Base-by-base conservation (phyloP, 1,284 basidiomycete genomes). In the Ceratobasidium sp. region DNA sequence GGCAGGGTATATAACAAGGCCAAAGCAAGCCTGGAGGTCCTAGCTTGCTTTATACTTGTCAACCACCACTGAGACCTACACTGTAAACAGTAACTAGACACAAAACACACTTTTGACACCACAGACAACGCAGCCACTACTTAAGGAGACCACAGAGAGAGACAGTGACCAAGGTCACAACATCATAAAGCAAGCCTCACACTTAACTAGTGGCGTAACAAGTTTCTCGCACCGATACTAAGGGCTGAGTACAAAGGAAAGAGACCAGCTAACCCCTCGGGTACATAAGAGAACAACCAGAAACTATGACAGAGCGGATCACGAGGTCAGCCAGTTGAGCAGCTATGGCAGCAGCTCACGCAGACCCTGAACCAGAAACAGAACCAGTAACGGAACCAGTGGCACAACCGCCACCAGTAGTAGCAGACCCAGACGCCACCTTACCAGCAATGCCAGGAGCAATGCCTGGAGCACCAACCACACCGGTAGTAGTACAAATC, bases 131-230 rank as follows among this genome's bases (percentile, higher is more conserved):
- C 9, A 49, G 46, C 46, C 46, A 49, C 46, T 49, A 49, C 46
- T 49, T 55, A 55, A n/a, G 53, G n/a, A 55, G n/a, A 9, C n/a
- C 53, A 3, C 7, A 55, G n/a, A 55, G 3, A n/a, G 20, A n/a
- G n/a, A n/a, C n/a, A 55, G 53, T n/a, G 53, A 55, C 10, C 26
- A 0, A 18, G 7, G 26, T 60, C 56, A 13, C 26, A 3, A 60
- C 56, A 33, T 60, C 33, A 60, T 60, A 60, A 60, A 60, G 26
- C 56, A 60, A 60, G 28, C 56, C 33, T 60, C 56, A 33, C 56
- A 60, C 56, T 60, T 33, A 60, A 60, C 26, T 60, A 60, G 56
- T 60, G 56, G 56, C 53, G 18, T n/a, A 55, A 55, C 53, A 55
- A n/a, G 20, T 55, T 3, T n/a, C 20, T 55, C 3, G 53, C 53